Conservation (phyloP, 208 protist genomes). For the Zelonia costaricensis region DNA sequence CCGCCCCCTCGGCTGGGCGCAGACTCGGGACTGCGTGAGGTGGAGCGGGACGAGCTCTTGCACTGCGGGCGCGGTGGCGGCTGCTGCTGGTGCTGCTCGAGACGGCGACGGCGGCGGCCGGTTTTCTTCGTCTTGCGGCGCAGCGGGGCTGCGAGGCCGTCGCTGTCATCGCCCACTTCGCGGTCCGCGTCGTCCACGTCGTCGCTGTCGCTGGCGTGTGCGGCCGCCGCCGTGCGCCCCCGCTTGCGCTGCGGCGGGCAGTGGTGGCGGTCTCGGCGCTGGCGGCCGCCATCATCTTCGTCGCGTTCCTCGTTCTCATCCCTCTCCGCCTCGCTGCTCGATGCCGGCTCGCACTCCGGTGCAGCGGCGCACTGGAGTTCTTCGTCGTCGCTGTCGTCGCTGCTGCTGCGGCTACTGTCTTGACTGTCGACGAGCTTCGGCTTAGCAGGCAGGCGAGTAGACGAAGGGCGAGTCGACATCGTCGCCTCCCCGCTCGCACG, state of each 20-base stretch:
- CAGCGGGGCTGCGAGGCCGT: not conserved
- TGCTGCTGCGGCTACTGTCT: too few relatives aligned
- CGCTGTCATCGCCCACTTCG: not conserved
- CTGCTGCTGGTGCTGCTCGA: slow-evolving; percentile 13
- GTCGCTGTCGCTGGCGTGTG: not conserved
- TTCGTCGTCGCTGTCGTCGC: too few relatives aligned
- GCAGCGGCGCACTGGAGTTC: too few relatives aligned
- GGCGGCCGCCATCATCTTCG: too few relatives aligned
- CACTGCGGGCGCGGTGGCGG: not conserved
- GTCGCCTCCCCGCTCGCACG: not conserved
- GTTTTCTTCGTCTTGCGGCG: slow-evolving; percentile 23
- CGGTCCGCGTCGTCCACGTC: not conserved
- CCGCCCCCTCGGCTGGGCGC: too few relatives aligned
- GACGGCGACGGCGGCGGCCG: slow-evolving; percentile 19
- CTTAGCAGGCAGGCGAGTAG: not conserved
- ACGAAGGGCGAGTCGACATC: too few relatives aligned
- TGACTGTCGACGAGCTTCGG: not conserved
- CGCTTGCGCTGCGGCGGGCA: too few relatives aligned
- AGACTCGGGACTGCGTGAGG: not conserved
- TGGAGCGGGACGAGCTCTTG: slow-evolving; percentile 2
- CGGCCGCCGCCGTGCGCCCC: too few relatives aligned
- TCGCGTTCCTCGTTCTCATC: too few relatives aligned
- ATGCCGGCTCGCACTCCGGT: too few relatives aligned
- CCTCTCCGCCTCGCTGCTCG: too few relatives aligned
- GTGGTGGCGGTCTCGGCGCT: too few relatives aligned